phyloP scores from a whole-genome alignment of 257 asterid genomes.

The Jaltomata sinuosa region DNA sequence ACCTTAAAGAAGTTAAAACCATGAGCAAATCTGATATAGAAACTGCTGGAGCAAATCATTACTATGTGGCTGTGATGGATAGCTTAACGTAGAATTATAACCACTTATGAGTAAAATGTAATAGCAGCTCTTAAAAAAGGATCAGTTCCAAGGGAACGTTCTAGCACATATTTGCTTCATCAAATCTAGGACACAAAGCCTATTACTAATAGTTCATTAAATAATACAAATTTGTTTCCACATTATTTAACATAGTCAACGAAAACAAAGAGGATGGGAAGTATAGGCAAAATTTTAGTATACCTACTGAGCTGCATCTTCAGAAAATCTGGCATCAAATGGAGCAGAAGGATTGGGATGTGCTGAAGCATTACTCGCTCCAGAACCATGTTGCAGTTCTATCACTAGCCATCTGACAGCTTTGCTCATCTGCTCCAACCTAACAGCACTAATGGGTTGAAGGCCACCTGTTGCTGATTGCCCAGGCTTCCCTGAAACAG shows the following conservation, averaged over 20 bases:
- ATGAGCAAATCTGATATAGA: background rate
- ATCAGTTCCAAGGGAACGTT: background rate
- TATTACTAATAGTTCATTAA: background rate
- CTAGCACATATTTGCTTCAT: background rate
- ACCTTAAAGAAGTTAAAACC: background rate
- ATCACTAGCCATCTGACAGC: constrained; percentile 92
- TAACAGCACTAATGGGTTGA: constrained; percentile 92
- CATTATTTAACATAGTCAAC: background rate
- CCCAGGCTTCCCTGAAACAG: constrained; percentile 52
- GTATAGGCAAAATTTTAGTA: background rate
- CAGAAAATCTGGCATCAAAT: constrained; percentile 87
- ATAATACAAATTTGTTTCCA: background rate
- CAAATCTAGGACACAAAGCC: background rate
- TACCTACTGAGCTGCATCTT: constrained; percentile 81
- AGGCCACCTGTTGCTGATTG: constrained; percentile 47
- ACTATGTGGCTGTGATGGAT: background rate
- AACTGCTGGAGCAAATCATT: background rate
- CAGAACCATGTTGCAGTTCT: constrained; percentile 87
- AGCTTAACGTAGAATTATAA: background rate
- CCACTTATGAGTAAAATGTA: background rate
- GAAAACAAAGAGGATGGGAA: background rate
- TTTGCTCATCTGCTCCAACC: constrained; percentile 98
- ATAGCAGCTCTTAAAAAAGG: background rate
- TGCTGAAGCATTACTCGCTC: constrained; percentile 41
- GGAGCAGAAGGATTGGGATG: constrained; percentile 59